These are phyloP conservation scores for Onygenales sp. DNA, from an alignment of 2,329 filamentous ascomycete genomes.

Conservation along the genomic window DNA sequence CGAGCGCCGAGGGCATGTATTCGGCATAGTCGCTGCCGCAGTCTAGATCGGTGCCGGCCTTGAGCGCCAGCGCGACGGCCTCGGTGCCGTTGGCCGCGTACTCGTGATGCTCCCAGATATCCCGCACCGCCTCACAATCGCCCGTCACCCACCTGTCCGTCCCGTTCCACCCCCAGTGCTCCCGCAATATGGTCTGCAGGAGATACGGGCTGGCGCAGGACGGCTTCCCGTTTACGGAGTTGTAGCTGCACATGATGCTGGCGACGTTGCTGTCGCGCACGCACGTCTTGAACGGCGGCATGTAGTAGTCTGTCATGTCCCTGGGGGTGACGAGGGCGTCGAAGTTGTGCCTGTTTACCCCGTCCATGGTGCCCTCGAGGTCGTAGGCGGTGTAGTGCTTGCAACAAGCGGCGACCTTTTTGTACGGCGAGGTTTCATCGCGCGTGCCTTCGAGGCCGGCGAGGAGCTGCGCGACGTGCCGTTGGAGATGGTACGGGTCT, in stretches of 20 bases:
- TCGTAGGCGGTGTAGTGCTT: conserved; percentile 54
- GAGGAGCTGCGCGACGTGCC: conserved; percentile 46
- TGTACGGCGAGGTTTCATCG: conserved; percentile 25
- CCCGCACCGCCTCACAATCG: conserved; percentile 55
- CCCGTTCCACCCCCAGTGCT: conserved; percentile 56
- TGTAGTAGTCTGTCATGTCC: conserved; percentile 59
- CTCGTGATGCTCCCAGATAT: conserved; percentile 50
- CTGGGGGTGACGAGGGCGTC: conserved; percentile 48
- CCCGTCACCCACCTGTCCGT: conserved; percentile 54
- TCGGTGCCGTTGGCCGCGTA: conserved; percentile 33
- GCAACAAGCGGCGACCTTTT: conserved; percentile 45
- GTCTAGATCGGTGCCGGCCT: conserved; percentile 45
- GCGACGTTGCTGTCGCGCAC: conserved; percentile 47
- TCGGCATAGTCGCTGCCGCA: conserved; percentile 43
- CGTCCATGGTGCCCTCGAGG: conserved; percentile 38
- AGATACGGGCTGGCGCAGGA: conserved; percentile 56
- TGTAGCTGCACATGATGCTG: conserved; percentile 56
- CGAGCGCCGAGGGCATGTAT: conserved; percentile 35
- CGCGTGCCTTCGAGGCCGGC: conserved; percentile 44
- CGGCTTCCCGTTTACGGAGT: conserved; percentile 57
- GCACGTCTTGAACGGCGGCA: conserved; percentile 56
- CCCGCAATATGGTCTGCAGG: conserved; percentile 52
- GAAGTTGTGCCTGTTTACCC: conserved; percentile 40
- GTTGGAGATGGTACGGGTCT: conserved; percentile 42
- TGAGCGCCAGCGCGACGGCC: conserved; percentile 40